These are phyloP conservation scores for Jaapia argillacea DNA, from an alignment of 768 basidiomycete species.

Conservation along the genomic window DNA sequence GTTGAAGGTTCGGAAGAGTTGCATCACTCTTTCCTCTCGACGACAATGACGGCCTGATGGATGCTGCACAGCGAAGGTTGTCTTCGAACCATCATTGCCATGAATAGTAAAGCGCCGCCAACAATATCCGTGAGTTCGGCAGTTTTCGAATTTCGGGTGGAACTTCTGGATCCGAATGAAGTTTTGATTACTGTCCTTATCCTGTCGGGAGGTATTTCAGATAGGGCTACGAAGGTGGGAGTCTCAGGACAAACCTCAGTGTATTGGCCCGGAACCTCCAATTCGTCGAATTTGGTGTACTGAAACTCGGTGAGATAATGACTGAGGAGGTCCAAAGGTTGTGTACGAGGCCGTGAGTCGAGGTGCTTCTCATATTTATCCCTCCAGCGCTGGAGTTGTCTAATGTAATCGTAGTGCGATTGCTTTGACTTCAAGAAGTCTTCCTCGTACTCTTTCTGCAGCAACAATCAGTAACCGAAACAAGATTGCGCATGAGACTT, in stretches of 20 bases:
- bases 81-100: constrained; percentile 83
- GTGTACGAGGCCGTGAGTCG: constrained; percentile 73
- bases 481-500: constrained; percentile 13
- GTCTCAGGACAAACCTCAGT: constrained; percentile 54
- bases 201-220: constrained; percentile 36
- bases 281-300: constrained; percentile 93
- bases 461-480: constrained; percentile 2
- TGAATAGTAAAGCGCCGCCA: constrained; percentile 88
- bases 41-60: constrained; percentile 80
- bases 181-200: constrained; percentile 88
- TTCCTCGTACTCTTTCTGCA: constrained; percentile 80
- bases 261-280: constrained; percentile 98
- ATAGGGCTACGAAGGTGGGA: constrained; percentile 1
- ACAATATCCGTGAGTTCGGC: constrained; percentile 74
- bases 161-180: constrained; percentile 90
- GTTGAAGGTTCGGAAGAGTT: constrained; percentile 91
- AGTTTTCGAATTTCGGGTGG: constrained; percentile 82
- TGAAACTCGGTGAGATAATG: constrained; percentile 98
- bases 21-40: constrained; percentile 87
- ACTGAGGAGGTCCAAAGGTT: constrained; percentile 77
- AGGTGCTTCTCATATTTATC: constrained; percentile 81
- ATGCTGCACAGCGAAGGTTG: constrained; percentile 85
- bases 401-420: constrained; percentile 79
- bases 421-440: constrained; percentile 80
- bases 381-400: constrained; percentile 85